Evolutionary conservation across 805 yeast species (phyloP).

Genomic region (Tetrapisispora nanseiensis): DNA sequence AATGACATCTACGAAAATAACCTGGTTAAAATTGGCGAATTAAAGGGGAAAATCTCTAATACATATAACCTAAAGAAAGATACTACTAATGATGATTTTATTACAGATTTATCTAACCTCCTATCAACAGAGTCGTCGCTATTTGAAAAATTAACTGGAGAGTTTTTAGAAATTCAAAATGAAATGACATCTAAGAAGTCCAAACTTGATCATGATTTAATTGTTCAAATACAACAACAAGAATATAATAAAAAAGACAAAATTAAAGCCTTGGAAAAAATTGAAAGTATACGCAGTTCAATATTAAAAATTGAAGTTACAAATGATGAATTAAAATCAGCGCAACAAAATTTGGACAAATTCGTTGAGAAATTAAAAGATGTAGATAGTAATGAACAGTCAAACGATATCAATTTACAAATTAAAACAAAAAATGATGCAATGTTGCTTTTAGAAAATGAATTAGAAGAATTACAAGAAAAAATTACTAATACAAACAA

Average conservation of each 20-base stretch:
- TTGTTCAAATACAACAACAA: constrained; percentile 29
- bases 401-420: constrained; percentile 26
- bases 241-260: constrained; percentile 41
- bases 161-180: constrained; percentile 8
- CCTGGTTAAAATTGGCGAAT: not conserved
- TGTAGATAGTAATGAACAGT: constrained; percentile 22
- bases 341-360: constrained; percentile 33
- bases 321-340: constrained; percentile 40
- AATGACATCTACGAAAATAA: constrained; percentile 20
- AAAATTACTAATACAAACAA: constrained; percentile 43
- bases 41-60: not conserved
- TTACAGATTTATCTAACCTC: not conserved
- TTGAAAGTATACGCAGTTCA: constrained; percentile 31
- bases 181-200: constrained; percentile 9
- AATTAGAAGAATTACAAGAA: constrained; percentile 44
- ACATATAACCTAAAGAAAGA: not conserved
- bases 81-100: not conserved
- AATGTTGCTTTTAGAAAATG: constrained; percentile 32
- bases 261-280: constrained; percentile 28
- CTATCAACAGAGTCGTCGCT: not conserved
- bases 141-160: not conserved
- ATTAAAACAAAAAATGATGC: constrained; percentile 33
- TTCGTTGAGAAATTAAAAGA: constrained; percentile 30
- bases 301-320: constrained; percentile 33
- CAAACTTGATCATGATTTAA: constrained; percentile 7